phyloP scores from a whole-genome alignment of 2,329 filamentous ascomycete species.

The Colletotrichum sp. region DNA sequence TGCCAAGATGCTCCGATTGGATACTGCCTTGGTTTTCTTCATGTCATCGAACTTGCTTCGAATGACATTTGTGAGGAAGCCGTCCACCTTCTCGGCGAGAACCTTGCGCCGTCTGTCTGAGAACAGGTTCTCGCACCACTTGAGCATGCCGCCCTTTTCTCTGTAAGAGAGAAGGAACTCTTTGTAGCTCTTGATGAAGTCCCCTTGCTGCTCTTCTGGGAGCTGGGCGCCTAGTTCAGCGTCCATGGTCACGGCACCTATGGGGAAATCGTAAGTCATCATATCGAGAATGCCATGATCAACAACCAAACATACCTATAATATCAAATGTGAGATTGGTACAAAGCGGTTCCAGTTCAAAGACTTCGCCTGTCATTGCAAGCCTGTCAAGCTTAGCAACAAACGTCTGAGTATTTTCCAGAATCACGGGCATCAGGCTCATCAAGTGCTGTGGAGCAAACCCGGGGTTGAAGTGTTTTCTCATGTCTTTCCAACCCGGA shows the following conservation, averaged over 20 bases:
- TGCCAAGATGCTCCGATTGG: constrained; percentile 35
- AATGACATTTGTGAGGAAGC: constrained; percentile 28
- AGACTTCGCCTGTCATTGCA: constrained; percentile 8
- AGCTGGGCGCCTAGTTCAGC: constrained; percentile 37
- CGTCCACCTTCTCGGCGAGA: constrained; percentile 27
- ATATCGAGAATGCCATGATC: fast-evolving
- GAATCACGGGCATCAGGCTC: constrained; percentile 37
- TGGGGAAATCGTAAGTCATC: neutral
- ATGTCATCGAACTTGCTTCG: constrained; percentile 25
- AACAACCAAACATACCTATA: constrained; percentile 25
- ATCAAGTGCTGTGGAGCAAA: constrained; percentile 44
- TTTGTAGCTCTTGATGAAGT: constrained; percentile 34
- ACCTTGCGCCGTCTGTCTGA: constrained; percentile 21
- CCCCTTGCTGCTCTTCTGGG: constrained; percentile 24
- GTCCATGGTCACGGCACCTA: constrained; percentile 37
- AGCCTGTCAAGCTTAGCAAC: constrained; percentile 20
- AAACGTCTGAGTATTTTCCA: constrained; percentile 38
- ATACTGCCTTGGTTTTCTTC: neutral
- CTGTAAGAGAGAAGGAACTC: constrained; percentile 28
- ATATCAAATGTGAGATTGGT: constrained; percentile 44
- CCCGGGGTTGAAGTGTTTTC: constrained; percentile 41
- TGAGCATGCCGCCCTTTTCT: constrained; percentile 21
- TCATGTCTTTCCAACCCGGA: constrained; percentile 26
- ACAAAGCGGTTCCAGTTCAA: constrained; percentile 25
- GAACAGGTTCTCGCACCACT: constrained; percentile 26